Base-by-base conservation (phyloP, 257 asterid genomes). In the Scutellaria baicalensis region DNA sequence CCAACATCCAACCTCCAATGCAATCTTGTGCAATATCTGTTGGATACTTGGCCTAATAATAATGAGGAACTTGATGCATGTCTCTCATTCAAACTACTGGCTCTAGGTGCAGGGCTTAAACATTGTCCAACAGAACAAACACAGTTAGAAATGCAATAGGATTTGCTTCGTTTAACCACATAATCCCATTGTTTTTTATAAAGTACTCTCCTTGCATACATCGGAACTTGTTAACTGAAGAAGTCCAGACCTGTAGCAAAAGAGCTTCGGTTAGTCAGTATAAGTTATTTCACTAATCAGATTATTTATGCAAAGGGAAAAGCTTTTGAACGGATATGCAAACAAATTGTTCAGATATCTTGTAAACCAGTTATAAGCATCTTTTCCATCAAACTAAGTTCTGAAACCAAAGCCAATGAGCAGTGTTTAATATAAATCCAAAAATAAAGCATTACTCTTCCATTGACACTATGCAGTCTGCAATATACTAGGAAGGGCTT, bases 171-270 rank as follows among this genome's bases (percentile, higher is more conserved):
- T 67, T 70, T 90, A 76, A 83, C 73, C 60, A 74, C 69, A 59
- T 70, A 70, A 66, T 73, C 83, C 96, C 93, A 88, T 56, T 78
- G 78, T 59, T 78, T 80, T 70, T 61, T 79, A 75, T 38, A 73
- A 79, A 70, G 86, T 83, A 86, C 74, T 76, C 74, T 85, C 87
- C 91, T 82, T 31, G 85, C 87, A 82, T 86, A 86, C 98, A 93
- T 93, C 61, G 83, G 76, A 75, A 66, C 82, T 79, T 71, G 51
- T 74, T 79, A 47, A 36, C 42, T 69, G 77, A 74, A 62, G 17
- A 64, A 39, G 75, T 69, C 59, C 35, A 74, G 57, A 70, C 85
- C 88, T 72, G 85, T 31, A 11, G 65, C 51, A 65, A 68, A 77
- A 80, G 73, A 66, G 68, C 65, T 27, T 72, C 40, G 70, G 60